phyloP scores from a whole-genome alignment of 352 stramenopile genomes.

The Globisporangium heterothallicum region DNA sequence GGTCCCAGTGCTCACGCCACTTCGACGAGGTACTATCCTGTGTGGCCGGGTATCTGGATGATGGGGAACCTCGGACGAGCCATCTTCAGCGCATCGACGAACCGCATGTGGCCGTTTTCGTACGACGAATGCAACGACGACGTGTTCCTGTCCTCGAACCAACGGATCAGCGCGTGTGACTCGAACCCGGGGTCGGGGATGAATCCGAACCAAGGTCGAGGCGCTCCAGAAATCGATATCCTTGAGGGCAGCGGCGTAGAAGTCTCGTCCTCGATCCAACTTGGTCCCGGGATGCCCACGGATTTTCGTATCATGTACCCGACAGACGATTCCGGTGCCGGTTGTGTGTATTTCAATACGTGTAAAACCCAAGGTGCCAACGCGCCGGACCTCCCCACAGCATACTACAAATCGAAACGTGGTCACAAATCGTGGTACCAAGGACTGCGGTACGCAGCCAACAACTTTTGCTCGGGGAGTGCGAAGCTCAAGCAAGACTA shows the following conservation, averaged over 20 bases:
- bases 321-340: constrained; percentile 2
- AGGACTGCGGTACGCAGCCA: constrained; percentile 45
- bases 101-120: constrained; percentile 95
- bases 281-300: constrained; percentile 62
- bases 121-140: constrained; percentile 89
- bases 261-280: constrained; percentile 89
- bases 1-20: constrained; percentile 51
- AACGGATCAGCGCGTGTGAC: constrained; percentile 88
- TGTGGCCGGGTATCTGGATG: constrained; percentile 95
- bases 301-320: constrained; percentile 34
- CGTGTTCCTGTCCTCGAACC: constrained; percentile 56
- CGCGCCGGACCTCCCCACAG: constrained; percentile 28
- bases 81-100: constrained; percentile 92
- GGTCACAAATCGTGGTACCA: constrained; percentile 73
- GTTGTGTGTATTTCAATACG: constrained; percentile 33
- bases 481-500: constrained; percentile 26
- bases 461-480: constrained; percentile 43
- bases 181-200: constrained; percentile 87
- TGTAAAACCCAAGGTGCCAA: constrained; percentile 49
- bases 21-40: constrained; percentile 65
- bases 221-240: constrained; percentile 95
- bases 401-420: constrained; percentile 32
- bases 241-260: constrained; percentile 82
- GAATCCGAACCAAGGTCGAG: constrained; percentile 84
- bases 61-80: constrained; percentile 94